These are phyloP conservation scores for Cladorrhinum samala DNA, from an alignment of 495 filamentous ascomycete genomes.

Conservation along the genomic window DNA sequence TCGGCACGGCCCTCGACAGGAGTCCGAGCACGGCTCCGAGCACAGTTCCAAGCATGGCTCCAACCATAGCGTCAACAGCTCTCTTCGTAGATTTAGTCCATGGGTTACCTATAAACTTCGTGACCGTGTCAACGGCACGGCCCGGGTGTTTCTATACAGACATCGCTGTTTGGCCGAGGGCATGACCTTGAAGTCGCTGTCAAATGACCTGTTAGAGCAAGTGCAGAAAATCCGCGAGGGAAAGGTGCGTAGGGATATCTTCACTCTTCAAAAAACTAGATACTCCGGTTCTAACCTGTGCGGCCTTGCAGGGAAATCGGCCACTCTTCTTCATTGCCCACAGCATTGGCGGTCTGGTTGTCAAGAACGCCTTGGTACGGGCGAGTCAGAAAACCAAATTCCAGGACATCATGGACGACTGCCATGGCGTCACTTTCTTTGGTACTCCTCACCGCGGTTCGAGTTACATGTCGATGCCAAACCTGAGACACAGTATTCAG, in stretches of 20 bases:
- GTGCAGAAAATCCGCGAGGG: constrained; percentile 34
- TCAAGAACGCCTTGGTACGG: constrained; percentile 49
- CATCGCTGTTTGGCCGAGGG: constrained; percentile 46
- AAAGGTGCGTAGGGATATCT: constrained; percentile 16
- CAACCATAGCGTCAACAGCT: not conserved
- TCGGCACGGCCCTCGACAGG: not conserved
- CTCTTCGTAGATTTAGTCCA: constrained; percentile 15
- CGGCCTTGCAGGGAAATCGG: constrained; percentile 23
- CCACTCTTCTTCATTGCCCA: constrained; percentile 61
- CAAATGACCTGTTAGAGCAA: constrained; percentile 44
- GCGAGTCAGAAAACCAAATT: constrained; percentile 37
- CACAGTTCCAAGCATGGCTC: not conserved
- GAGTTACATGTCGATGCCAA: constrained; percentile 55
- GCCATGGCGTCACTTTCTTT: constrained; percentile 58
- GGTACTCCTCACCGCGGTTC: constrained; percentile 61
- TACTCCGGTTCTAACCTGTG: not conserved
- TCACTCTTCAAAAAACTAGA: not conserved
- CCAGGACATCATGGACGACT: constrained; percentile 44
- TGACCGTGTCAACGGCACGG: constrained; percentile 27
- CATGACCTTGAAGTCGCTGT: constrained; percentile 44
- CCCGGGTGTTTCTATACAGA: constrained; percentile 50
- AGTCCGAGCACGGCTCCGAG: not conserved
- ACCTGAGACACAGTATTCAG: constrained; percentile 50
- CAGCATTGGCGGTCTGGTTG: constrained; percentile 58
- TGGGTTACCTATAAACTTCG: constrained; percentile 42